phyloP scores from a whole-genome alignment of 2,329 filamentous ascomycete species.

The Clonostachys chloroleuca region DNA sequence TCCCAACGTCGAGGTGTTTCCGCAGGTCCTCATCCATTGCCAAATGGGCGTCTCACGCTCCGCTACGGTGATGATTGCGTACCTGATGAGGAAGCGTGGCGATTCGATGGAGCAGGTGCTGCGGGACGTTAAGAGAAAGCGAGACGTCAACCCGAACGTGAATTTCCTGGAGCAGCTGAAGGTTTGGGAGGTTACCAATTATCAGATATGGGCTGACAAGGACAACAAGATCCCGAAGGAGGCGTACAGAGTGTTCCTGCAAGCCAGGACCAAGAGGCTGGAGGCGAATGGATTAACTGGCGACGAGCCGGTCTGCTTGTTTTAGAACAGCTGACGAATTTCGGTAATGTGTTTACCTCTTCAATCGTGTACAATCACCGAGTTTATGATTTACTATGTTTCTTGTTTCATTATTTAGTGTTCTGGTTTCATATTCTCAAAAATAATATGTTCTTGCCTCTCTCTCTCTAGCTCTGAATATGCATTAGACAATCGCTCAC shows the following conservation, averaged over 20 bases:
- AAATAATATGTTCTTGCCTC: too few relatives aligned
- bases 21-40: slow-evolving; percentile 21
- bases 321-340: too few relatives aligned
- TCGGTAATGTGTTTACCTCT: too few relatives aligned
- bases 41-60: slow-evolving; percentile 24
- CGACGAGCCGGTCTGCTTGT: too few relatives aligned
- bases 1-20: not conserved
- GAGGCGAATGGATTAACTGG: too few relatives aligned
- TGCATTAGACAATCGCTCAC: too few relatives aligned
- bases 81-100: slow-evolving; percentile 20
- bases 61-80: slow-evolving; percentile 19
- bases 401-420: too few relatives aligned
- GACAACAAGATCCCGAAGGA: slow-evolving; percentile 14
- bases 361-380: too few relatives aligned
- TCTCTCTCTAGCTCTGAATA: too few relatives aligned
- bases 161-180: slow-evolving; percentile 22
- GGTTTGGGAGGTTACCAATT: slow-evolving; percentile 21
- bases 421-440: too few relatives aligned
- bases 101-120: slow-evolving; percentile 6
- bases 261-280: too few relatives aligned
- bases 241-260: slow-evolving; percentile 6
- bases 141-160: slow-evolving; percentile 14
- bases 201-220: slow-evolving; percentile 19
- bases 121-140: slow-evolving; percentile 8
- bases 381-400: too few relatives aligned